Conservation (phyloP, 2,329 filamentous ascomycete species). For the Aureobasidium vineae region DNA sequence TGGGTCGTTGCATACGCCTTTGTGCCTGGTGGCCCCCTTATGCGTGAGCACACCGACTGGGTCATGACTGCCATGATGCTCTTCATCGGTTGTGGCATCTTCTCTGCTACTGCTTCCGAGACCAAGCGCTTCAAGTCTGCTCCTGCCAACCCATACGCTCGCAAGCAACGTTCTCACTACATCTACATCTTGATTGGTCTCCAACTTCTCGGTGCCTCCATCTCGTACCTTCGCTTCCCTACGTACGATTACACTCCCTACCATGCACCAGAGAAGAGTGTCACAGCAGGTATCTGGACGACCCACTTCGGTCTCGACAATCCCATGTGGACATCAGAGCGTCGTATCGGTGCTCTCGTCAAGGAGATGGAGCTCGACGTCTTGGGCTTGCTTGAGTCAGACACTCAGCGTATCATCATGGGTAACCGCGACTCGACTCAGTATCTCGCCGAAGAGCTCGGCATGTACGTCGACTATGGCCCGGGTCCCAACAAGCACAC, state of each 20-base stretch:
- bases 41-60: slow-evolving; percentile 94
- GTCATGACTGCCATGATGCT: slow-evolving; percentile 86
- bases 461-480: slow-evolving; percentile 98
- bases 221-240: slow-evolving; percentile 88
- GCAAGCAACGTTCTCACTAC: slow-evolving; percentile 63
- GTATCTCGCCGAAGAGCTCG: slow-evolving; percentile 89
- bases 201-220: slow-evolving; percentile 74
- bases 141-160: slow-evolving; percentile 46
- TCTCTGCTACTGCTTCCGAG: slow-evolving; percentile 59
- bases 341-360: slow-evolving; percentile 70
- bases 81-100: slow-evolving; percentile 79
- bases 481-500: slow-evolving; percentile 99
- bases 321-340: slow-evolving; percentile 97
- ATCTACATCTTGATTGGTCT: slow-evolving; percentile 70
- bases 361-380: slow-evolving; percentile 92
- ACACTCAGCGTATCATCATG: slow-evolving; percentile 98
- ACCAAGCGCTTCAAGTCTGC: slow-evolving; percentile 42
- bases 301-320: slow-evolving; percentile 98
- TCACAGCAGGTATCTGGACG: slow-evolving; percentile 97
- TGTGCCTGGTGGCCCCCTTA: slow-evolving; percentile 86
- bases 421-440: slow-evolving; percentile 96
- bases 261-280: slow-evolving; percentile 78
- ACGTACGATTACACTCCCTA: slow-evolving; percentile 89
- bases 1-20: slow-evolving; percentile 99
- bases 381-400: slow-evolving; percentile 88